Percentiles rank a stretch among this genome's conserved stretches.
These are phyloP conservation scores for Blastomyces gilchristii DNA, from an alignment of 2,329 filamentous ascomycete genomes.

Conservation along the genomic window DNA sequence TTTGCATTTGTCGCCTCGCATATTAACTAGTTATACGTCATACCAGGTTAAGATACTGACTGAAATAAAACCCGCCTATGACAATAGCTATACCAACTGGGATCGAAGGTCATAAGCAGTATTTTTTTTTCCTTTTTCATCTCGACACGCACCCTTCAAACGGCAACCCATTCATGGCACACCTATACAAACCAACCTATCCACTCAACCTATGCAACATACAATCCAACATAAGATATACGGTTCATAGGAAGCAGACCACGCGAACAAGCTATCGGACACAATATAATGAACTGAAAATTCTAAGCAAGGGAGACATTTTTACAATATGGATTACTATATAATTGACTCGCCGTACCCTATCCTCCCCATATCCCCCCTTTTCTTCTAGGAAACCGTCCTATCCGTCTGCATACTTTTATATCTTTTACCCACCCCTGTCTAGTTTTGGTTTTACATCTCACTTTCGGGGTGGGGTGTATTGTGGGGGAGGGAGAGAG, in stretches of 20 bases:
- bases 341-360: too few species aligned
- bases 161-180: neutral
- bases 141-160: neutral
- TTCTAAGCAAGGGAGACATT: neutral
- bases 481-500: too few species aligned
- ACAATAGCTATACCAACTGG: constrained; percentile 3
- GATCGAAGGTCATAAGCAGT: neutral
- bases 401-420: too few species aligned
- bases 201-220: neutral
- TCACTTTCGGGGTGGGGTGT: too few species aligned
- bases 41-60: constrained; percentile 3
- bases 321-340: too few species aligned
- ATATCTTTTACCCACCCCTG: too few species aligned
- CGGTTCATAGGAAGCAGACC: neutral
- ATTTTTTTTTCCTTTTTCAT: neutral
- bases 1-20: neutral
- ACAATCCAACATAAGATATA: neutral
- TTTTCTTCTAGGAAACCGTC: too few species aligned
- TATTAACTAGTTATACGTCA: constrained; percentile 1
- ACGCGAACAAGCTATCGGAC: neutral
- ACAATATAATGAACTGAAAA: neutral
- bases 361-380: too few species aligned
- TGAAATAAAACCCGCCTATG: neutral
- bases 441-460: too few species aligned
- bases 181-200: neutral